Evolutionary conservation across 495 filamentous ascomycete species (phyloP), one percentile per base, ranked within the genome.

Genomic region (Hypoxylon fragiforme): DNA sequence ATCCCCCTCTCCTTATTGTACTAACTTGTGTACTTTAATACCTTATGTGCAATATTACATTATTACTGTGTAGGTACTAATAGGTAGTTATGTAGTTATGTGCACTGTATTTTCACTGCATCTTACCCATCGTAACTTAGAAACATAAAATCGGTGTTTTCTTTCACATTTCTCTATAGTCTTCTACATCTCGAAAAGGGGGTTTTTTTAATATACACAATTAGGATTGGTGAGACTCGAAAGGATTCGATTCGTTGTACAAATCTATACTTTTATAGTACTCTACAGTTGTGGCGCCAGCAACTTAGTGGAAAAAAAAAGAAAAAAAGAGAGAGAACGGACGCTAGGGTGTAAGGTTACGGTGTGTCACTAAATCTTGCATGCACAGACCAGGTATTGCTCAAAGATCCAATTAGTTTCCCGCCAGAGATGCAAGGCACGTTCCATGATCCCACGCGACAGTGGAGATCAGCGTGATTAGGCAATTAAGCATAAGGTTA

Each of bases 381-480:
- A 49, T 34, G 57, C 57, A 60, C 57, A 14, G 45, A 50, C 30
- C 50, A 46, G 40, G 47, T 39, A 16, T 16, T 42, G 45, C 28
- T 30, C 31, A 22, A 15, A 41, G 44, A 60, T 36, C 40, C 40
- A 50, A 41, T 41, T 40, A 45, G 39, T 50, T 16, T 50, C n/a
- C 36, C 11, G 44, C 38, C 21, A 50, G 41, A 47, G 32, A 44
- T 49, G 55, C 55, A 59, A 53, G 49, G 55, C 43, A 53, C 42
- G 47, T 48, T 43, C 55, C 55, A 58, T 57, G 45, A 20, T 61
- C 52, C 58, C 58, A 62, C 52, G 58, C 47, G 58, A 56, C 43
- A 39, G 58, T 55, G 58, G 58, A 37, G 51, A 51, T 46, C 32
- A 28, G 49, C 51, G 52, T 36, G 57, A 52, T 51, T 45, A 47